Evolutionary conservation across 148 eudicot genomes (phyloP).

Genomic region (Bassia scoparia): DNA sequence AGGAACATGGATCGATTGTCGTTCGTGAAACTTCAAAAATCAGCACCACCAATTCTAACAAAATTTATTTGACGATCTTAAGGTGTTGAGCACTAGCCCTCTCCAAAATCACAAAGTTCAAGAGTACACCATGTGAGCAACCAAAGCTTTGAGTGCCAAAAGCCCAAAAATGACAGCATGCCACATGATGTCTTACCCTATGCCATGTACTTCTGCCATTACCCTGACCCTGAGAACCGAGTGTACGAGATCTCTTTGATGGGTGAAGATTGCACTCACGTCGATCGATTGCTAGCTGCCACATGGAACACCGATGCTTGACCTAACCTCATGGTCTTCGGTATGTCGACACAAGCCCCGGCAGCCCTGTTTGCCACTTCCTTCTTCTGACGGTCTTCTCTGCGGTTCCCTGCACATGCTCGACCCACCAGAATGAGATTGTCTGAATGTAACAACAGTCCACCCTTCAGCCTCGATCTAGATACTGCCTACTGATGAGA

Average conservation of each 20-base stretch:
- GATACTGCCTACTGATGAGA: no score
- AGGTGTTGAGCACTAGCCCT: not conserved
- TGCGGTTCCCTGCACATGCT: no score
- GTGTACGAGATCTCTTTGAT: slow-evolving; percentile 1
- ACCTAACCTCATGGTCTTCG: no score
- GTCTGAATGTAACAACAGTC: no score
- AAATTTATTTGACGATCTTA: not conserved
- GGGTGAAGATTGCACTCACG: slow-evolving; percentile 1
- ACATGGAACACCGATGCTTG: slow-evolving; percentile 16
- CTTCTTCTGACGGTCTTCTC: no score
- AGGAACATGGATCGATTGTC: not conserved
- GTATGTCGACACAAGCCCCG: no score
- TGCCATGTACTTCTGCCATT: slow-evolving; percentile 9
- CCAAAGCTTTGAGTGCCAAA: not conserved
- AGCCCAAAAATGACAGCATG: slow-evolving; percentile 9
- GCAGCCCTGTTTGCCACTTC: no score
- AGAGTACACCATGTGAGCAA: not conserved
- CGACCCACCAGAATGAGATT: no score
- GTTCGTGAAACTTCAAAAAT: not conserved
- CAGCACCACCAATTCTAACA: not conserved
- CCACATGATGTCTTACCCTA: slow-evolving; percentile 14
- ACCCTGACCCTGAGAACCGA: slow-evolving; percentile 8
- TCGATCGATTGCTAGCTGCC: slow-evolving; percentile 7
- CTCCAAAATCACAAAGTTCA: slow-evolving; percentile 1
- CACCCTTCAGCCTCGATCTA: no score